A percentile compares a stretch with the other conserved stretches of the same genome.
phyloP scores from a whole-genome alignment of 148 eudicot species.

The Rhododendron williamsianum region DNA sequence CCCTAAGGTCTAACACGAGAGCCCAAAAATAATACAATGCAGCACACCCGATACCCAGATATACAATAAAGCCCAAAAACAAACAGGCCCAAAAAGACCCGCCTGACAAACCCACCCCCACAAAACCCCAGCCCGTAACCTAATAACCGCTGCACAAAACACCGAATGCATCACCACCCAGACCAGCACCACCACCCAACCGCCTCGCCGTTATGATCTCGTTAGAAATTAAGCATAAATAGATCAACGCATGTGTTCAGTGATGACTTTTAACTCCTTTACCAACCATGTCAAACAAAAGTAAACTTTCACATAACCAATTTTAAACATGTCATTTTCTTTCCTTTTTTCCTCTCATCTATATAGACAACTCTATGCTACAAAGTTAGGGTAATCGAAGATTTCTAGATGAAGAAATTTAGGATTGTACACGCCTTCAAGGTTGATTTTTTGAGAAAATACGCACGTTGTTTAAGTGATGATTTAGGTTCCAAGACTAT shows the following conservation, averaged over 20 bases:
- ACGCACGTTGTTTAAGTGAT: background rate
- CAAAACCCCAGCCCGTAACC: no score
- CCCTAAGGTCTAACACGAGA: no score
- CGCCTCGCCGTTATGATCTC: background rate
- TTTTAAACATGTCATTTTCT: background rate
- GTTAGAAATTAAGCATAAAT: background rate
- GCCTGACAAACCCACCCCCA: no score
- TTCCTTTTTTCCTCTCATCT: background rate
- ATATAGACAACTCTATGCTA: background rate
- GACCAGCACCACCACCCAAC: no score
- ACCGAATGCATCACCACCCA: no score
- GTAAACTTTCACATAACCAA: background rate
- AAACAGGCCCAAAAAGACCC: no score
- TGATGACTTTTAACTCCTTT: background rate
- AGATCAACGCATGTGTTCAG: background rate
- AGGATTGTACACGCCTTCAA: background rate
- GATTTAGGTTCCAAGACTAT: background rate
- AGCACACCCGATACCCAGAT: no score
- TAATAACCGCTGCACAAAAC: no score
- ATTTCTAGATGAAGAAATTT: background rate
- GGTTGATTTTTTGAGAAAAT: background rate
- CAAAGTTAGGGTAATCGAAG: background rate
- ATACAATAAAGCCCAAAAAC: no score
- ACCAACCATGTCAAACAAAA: background rate
- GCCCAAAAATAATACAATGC: no score